Base-by-base conservation (phyloP, 768 basidiomycete genomes). In the Termitomyces sp. region DNA sequence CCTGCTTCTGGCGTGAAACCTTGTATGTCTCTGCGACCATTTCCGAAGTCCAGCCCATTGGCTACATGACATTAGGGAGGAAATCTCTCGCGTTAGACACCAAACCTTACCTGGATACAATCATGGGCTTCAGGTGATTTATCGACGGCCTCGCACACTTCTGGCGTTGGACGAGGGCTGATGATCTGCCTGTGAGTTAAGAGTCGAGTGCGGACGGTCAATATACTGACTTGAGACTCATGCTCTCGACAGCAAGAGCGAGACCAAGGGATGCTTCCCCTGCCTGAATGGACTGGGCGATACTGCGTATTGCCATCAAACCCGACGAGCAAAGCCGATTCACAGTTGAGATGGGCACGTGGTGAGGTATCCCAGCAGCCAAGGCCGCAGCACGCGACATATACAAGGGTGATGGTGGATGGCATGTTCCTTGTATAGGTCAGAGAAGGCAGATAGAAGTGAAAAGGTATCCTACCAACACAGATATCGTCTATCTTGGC, bases 1-100 rank as follows among this genome's bases (percentile, higher is more conserved):
- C 96, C 71, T 98, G 95, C 63, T 80, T 86, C 66, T 85, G 74
- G 36, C 95, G 86, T 4, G 91, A 77, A 57, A 94, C 71, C n/a
- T 84, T 79, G 73, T 85, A 94, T 8, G 81, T 75, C 64, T 86
- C 71, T n/a, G 92, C 90, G 22, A 94, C 90, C 85, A 90, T 86
- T 70, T 94, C 92, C 5, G 90, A 90, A 1, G 92, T 94, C 92
- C 92, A 99, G 50, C 94, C 94, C 94, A 94, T 94, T 12, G 91
- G 88, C 88, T 92, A 59, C 20, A 27, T 20, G 39, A 32, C 8
- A 29, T 34, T 27, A 24, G 27, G 1, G 13, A 49, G n/a, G 39
- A 37, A 20, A 14, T 39, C n/a, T 37, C n/a, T 44, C n/a, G n/a
- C 42, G 42, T 2, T 27, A 7, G 10, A 29, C 18, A 9, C 16